Conservation (phyloP, 73 alveolate genomes). For the Breviolum minutum region DNA sequence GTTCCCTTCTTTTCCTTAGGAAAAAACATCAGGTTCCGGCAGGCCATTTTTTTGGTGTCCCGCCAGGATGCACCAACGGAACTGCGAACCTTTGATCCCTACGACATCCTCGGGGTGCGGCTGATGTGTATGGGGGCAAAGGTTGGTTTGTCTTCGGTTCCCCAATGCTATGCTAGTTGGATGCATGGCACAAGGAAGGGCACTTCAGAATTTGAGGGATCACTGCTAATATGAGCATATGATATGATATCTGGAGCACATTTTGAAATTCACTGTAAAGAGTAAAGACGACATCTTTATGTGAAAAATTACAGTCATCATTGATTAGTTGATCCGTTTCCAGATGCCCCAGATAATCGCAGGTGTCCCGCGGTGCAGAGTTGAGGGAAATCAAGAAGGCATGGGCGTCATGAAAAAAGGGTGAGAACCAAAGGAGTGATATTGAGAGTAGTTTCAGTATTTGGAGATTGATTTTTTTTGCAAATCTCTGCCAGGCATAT, state of each 20-base stretch:
- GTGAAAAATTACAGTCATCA: not conserved
- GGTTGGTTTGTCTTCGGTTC: too few species aligned
- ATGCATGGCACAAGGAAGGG: too few species aligned
- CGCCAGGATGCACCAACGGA: slow-evolving; percentile 41
- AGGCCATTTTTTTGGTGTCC: not conserved
- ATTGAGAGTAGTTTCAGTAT: not conserved
- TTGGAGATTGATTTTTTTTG: not conserved
- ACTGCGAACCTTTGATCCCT: slow-evolving; percentile 70
- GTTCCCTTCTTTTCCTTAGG: too few species aligned
- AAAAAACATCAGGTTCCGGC: not conserved
- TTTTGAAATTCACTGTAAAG: too few species aligned
- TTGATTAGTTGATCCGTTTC: not conserved
- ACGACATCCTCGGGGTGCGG: slow-evolving; percentile 37
- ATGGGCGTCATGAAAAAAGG: not conserved
- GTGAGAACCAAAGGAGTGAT: not conserved
- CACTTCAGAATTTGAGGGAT: too few species aligned
- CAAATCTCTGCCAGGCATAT: not conserved
- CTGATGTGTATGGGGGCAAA: not conserved
- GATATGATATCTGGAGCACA: too few species aligned
- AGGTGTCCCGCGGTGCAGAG: slow-evolving; percentile 66
- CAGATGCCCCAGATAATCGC: not conserved
- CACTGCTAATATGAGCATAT: too few species aligned
- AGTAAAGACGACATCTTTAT: too few species aligned
- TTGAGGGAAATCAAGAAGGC: slow-evolving; percentile 70
- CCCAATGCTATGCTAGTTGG: too few species aligned